Percentiles rank a stretch among this genome's conserved stretches.
phyloP scores from a whole-genome alignment of 805 yeast species.

The Wickerhamiella sorbophila region DNA sequence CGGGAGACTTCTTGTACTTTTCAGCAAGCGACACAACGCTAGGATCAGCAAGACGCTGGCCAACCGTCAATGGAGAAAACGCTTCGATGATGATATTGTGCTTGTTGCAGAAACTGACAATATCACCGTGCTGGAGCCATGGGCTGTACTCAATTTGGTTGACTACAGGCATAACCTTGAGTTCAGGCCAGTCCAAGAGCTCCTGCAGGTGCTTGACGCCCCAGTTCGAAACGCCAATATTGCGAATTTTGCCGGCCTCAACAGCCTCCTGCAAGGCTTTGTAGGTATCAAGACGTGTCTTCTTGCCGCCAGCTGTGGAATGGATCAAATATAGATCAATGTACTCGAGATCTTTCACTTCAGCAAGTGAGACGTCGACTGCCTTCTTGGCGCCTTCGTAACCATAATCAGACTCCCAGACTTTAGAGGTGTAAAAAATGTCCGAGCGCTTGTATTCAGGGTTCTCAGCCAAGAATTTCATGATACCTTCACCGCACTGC shows the following conservation, averaged over 20 bases:
- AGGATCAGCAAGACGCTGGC: constrained; percentile 34
- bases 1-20: constrained; percentile 30
- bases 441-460: constrained; percentile 36
- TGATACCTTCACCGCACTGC: constrained; percentile 32
- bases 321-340: constrained; percentile 59
- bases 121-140: constrained; percentile 41
- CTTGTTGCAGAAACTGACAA: constrained; percentile 44
- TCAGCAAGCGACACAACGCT: constrained; percentile 24
- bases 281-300: constrained; percentile 30
- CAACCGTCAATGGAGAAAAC: constrained; percentile 64
- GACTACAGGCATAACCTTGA: constrained; percentile 46
- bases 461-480: constrained; percentile 9
- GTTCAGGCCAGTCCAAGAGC: constrained; percentile 20
- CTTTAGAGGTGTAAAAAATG: constrained; percentile 45
- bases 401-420: constrained; percentile 55
- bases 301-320: constrained; percentile 27
- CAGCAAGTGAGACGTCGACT: constrained; percentile 37
- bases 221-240: constrained; percentile 52
- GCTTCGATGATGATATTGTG: constrained; percentile 54
- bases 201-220: constrained; percentile 44
- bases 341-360: constrained; percentile 40
- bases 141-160: constrained; percentile 79
- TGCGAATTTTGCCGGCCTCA: constrained; percentile 33
- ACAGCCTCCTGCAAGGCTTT: constrained; percentile 32
- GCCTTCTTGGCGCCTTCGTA: constrained; percentile 38